Conservation (phyloP, 495 filamentous ascomycete genomes). For the Lophiostoma macrostomum region DNA sequence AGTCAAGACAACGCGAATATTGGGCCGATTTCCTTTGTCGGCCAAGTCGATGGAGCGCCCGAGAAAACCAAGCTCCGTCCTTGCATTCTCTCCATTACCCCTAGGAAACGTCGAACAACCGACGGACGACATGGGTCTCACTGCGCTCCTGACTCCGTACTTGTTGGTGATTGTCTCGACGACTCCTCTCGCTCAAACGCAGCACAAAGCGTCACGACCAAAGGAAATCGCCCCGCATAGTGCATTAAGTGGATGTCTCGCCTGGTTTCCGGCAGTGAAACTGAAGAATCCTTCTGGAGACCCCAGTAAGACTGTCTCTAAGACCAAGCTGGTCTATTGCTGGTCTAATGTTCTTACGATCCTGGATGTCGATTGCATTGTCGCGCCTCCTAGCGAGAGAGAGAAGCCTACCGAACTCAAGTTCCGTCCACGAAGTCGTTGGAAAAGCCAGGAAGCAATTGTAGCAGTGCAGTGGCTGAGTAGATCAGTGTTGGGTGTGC, state of each 20-base stretch:
- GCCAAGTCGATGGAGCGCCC: conserved; percentile 54
- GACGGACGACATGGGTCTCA: conserved; percentile 85
- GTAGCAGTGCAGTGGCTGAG: conserved; percentile 97
- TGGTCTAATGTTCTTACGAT: conserved; percentile 97
- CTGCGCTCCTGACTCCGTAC: conserved; percentile 95
- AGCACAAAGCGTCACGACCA: conserved; percentile 84
- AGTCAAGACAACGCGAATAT: conserved; percentile 83
- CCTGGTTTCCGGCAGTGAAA: conserved; percentile 96
- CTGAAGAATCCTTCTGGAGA: conserved; percentile 68
- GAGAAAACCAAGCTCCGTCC: conserved; percentile 89
- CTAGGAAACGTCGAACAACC: conserved; percentile 86
- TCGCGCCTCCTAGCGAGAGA: conserved; percentile 53
- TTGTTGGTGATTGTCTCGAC: conserved; percentile 94
- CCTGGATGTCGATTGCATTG: conserved; percentile 73
- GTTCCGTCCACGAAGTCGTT: conserved; percentile 81
- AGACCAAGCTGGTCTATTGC: conserved; percentile 91
- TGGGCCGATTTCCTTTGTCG: conserved; percentile 80
- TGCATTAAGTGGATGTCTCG: conserved; percentile 86
- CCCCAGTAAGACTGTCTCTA: conserved; percentile 53
- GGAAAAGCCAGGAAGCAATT: conserved; percentile 92
- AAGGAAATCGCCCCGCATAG: conserved; percentile 87
- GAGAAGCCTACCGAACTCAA: conserved; percentile 70
- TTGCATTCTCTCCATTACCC: conserved; percentile 87
- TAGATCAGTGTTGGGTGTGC: conserved; percentile 82
- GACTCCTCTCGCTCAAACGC: conserved; percentile 90